These are phyloP conservation scores for Bromus sterilis DNA, from an alignment of 176 grass and related monocot genomes.

Conservation along the genomic window DNA sequence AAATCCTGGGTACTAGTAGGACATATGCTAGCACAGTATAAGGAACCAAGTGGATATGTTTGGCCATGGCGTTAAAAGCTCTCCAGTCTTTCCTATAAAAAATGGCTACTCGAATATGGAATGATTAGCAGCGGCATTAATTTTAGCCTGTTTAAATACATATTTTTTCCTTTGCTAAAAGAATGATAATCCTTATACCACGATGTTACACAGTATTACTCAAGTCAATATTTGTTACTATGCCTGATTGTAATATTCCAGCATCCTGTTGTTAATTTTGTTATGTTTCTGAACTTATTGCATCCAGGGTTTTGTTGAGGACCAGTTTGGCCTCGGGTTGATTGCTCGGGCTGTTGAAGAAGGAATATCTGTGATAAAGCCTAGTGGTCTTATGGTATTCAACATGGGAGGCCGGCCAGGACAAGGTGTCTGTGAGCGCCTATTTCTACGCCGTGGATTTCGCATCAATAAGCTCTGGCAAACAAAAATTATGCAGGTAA, in stretches of 20 bases:
- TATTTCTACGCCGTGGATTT: constrained; percentile 90
- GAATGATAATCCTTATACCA: background rate
- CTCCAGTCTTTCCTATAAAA: background rate
- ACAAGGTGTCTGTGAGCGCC: constrained; percentile 83
- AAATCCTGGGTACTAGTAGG: background rate
- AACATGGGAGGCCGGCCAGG: constrained; percentile 98
- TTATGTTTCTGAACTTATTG: constrained; percentile 20
- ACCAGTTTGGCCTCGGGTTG: constrained; percentile 93
- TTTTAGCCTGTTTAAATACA: background rate
- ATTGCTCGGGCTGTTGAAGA: constrained; percentile 99
- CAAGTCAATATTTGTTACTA: constrained; percentile 3
- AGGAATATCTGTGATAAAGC: constrained; percentile 97
- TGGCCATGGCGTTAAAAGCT: no score
- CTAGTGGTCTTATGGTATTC: constrained; percentile 88
- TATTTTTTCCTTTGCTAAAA: background rate
- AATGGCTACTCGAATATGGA: background rate
- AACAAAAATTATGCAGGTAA: constrained; percentile 99
- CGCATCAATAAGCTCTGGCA: constrained; percentile 93
- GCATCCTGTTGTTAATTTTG: background rate
- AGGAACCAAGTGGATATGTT: no score
- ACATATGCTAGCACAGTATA: no score
- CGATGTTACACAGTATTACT: background rate
- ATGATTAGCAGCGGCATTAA: background rate
- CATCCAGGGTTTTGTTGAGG: constrained; percentile 85
- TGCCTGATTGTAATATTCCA: background rate